phyloP scores from a whole-genome alignment of 148 eudicot genomes.

The Rhododendron henanense region DNA sequence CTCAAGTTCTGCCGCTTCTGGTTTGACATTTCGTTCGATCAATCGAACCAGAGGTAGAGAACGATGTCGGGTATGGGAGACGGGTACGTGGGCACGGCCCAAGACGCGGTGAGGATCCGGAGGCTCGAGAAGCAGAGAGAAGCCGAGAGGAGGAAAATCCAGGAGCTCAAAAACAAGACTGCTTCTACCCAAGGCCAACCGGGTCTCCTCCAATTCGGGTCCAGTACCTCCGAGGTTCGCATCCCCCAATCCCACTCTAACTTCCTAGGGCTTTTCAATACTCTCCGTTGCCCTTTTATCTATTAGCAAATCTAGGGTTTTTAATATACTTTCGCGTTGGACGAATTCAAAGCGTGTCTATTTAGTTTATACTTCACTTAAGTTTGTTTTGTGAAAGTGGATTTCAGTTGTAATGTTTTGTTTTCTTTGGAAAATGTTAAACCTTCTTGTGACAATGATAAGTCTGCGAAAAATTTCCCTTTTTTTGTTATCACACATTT shows the following conservation, averaged over 20 bases:
- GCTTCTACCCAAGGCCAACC: conserved; percentile 73
- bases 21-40: not conserved
- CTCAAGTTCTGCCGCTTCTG: not conserved
- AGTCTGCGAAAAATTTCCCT: not conserved
- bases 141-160: conserved; percentile 83
- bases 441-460: not conserved
- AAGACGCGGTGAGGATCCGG: conserved; percentile 88
- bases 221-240: conserved; percentile 80
- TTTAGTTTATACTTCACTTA: not conserved
- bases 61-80: conserved; percentile 99
- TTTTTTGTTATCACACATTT: no score
- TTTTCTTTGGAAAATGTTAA: not conserved
- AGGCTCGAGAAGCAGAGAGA: conserved; percentile 95
- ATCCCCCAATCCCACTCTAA: not conserved
- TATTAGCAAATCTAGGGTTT: conserved; percentile 10
- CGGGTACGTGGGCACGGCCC: conserved; percentile 95
- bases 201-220: conserved; percentile 97
- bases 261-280: not conserved
- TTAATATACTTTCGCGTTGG: not conserved
- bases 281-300: not conserved
- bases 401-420: not conserved
- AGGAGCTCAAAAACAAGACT: conserved; percentile 77
- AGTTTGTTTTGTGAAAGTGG: not conserved
- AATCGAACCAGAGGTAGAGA: not conserved
- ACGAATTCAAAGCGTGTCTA: not conserved